Percentiles rank a stretch among this genome's conserved stretches.
Conservation (phyloP, 441 rosid genomes). For the Isatis lusitanica region DNA sequence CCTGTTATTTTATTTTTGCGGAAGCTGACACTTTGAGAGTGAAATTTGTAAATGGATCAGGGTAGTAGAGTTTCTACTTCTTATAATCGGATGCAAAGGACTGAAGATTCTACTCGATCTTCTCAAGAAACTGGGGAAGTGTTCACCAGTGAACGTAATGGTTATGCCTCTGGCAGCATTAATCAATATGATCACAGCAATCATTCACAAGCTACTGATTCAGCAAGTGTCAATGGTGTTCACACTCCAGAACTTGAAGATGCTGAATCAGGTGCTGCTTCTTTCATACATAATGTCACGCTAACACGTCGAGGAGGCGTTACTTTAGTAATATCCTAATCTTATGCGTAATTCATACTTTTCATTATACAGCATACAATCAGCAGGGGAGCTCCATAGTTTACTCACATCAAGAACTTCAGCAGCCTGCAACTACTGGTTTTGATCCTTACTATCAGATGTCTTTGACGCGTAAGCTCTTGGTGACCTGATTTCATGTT, state of each 20-base stretch:
- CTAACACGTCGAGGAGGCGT: not conserved
- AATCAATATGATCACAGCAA: slow-evolving; percentile 45
- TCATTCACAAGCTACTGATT: slow-evolving; percentile 62
- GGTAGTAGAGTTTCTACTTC: slow-evolving; percentile 61
- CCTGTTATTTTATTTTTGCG: not conserved
- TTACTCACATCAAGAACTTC: slow-evolving; percentile 50
- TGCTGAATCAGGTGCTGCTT: slow-evolving; percentile 75
- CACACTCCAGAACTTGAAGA: slow-evolving; percentile 80
- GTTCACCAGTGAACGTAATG: slow-evolving; percentile 50
- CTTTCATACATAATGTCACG: slow-evolving; percentile 14
- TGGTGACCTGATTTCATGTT: slow-evolving; percentile 20
- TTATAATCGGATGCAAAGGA: slow-evolving; percentile 50
- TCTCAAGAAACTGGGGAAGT: slow-evolving; percentile 51
- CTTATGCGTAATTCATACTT: slow-evolving; percentile 22
- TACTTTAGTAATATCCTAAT: slow-evolving; percentile 20
- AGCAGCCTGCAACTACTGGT: slow-evolving; percentile 45
- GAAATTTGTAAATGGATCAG: slow-evolving; percentile 37
- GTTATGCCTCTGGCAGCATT: slow-evolving; percentile 56
- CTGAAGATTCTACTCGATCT: slow-evolving; percentile 43
- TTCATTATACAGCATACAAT: slow-evolving; percentile 51
- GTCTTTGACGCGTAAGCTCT: slow-evolving; percentile 50
- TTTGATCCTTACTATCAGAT: slow-evolving; percentile 45
- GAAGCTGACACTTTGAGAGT: slow-evolving; percentile 8
- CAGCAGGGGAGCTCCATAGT: slow-evolving; percentile 55
- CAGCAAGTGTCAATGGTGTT: slow-evolving; percentile 62